Base-by-base conservation (phyloP, 1,284 basidiomycete genomes). In the Malassezia restricta region DNA sequence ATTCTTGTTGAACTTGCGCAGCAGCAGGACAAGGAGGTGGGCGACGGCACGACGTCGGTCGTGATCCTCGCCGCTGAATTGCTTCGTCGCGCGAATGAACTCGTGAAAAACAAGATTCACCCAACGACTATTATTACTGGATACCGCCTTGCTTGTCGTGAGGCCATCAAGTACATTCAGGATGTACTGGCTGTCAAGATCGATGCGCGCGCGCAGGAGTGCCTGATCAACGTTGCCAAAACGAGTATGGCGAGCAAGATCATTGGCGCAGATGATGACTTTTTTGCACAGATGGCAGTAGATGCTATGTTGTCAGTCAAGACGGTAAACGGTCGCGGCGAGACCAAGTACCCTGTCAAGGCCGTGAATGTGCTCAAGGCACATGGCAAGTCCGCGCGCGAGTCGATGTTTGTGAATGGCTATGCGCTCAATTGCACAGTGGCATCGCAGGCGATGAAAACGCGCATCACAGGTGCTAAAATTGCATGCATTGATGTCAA, bases 211-310 rank as follows among this genome's bases (percentile, higher is more conserved):
- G 91, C 91, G 42, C 81, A 84, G 65, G 92, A 96, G 47, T 87
- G 88, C 38, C 77, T 99, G 71, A 79, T 98, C 75, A 99, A 95
- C 76, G 86, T 89, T 29, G 94, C 94, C 52, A 98, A 94, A 79
- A 99, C 94, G 42, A 90, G 86, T 62, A 98, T 99, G 94, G 84
- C 89, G 63, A 95, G 90, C 75, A 99, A 99, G 78, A 89, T 99
- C 75, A 90, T 99, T 62, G 86, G 89, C 72, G 87, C 92, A 52
- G 94, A 99, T 74, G 92, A 96, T 71, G 92, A 96, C 74, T 80
- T 98, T 57, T 99, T 98, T 75, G 90, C 92, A 11, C 89, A 92
- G 44, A 86, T 99, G 81, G 91, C 92, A 47, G 94, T 99, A 14
- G 91, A 98, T 66, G 94, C 94, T 31, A 98, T 99, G 90, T 81